Evolutionary conservation across 2,329 filamentous ascomycete genomes (phyloP).

Genomic region (Ophioceras dolichostomum): DNA sequence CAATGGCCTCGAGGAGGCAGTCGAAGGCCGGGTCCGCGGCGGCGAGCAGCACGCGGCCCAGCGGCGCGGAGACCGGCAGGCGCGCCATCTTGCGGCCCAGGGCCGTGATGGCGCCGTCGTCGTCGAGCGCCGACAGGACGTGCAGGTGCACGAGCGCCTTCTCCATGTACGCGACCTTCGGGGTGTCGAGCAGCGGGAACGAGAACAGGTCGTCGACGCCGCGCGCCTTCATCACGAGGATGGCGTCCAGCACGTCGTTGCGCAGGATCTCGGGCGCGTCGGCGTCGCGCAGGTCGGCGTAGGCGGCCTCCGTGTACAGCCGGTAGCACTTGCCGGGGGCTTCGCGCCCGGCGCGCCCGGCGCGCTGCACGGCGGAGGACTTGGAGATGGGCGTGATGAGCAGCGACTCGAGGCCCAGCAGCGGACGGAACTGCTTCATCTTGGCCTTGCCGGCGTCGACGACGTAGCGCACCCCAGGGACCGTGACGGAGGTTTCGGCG

Average conservation of each 20-base stretch:
- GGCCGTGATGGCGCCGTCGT: conserved; percentile 60
- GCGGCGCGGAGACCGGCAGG: conserved; percentile 69
- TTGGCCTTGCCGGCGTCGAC: conserved; percentile 92
- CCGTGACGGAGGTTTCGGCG: conserved; percentile 95
- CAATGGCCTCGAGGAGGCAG: conserved; percentile 72
- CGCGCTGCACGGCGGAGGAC: conserved; percentile 83
- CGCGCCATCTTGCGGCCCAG: conserved; percentile 67
- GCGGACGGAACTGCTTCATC: conserved; percentile 77
- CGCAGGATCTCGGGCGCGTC: conserved; percentile 83
- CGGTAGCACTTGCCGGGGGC: conserved; percentile 81
- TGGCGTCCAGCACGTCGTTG: conserved; percentile 74
- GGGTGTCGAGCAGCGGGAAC: conserved; percentile 79
- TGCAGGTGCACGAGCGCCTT: conserved; percentile 73
- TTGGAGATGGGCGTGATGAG: conserved; percentile 84
- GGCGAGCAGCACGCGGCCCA: conserved; percentile 73
- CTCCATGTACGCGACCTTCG: conserved; percentile 64
- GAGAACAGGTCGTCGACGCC: conserved; percentile 69
- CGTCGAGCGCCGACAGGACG: conserved; percentile 62
- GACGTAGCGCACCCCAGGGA: conserved; percentile 83
- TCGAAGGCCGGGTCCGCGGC: conserved; percentile 58
- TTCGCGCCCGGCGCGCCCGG: conserved; percentile 88
- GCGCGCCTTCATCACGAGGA: conserved; percentile 87
- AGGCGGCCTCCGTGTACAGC: conserved; percentile 74
- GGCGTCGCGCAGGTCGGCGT: conserved; percentile 54
- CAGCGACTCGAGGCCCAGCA: conserved; percentile 80